Evolutionary conservation across 768 basidiomycete species (phyloP).

Genomic region (Amylocystis lapponica): DNA sequence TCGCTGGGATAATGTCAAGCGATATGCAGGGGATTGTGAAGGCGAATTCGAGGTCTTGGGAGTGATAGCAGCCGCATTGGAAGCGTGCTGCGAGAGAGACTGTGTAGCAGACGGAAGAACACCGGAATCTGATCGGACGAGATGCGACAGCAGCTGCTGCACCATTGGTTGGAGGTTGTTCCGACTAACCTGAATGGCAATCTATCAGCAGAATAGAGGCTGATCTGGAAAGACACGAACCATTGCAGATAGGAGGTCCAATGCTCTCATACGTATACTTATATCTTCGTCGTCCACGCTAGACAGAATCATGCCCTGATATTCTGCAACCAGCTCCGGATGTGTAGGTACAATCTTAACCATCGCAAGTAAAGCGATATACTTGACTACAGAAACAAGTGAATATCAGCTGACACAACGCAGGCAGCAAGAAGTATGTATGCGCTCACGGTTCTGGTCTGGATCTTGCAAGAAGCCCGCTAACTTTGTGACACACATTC

Average conservation of each 20-base stretch:
- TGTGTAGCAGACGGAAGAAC: conserved; percentile 53
- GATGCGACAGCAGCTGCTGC: conserved; percentile 83
- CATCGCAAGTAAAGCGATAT: conserved; percentile 92
- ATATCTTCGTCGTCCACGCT: conserved; percentile 93
- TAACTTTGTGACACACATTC: conserved; percentile 88
- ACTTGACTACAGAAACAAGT: conserved; percentile 67
- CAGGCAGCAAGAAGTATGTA: neutral
- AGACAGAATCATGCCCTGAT: conserved; percentile 85
- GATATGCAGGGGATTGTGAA: conserved; percentile 77
- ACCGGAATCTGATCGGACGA: conserved; percentile 55
- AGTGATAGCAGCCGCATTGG: conserved; percentile 27
- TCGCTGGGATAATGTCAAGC: conserved; percentile 72
- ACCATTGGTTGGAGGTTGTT: conserved; percentile 86
- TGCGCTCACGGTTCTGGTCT: conserved; percentile 86
- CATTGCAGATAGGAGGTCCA: conserved; percentile 93
- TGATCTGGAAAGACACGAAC: conserved; percentile 35
- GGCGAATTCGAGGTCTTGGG: conserved; percentile 35
- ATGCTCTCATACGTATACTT: conserved; percentile 91
- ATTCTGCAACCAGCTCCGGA: conserved; percentile 82
- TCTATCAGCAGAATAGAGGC: neutral
- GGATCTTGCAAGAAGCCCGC: conserved; percentile 86
- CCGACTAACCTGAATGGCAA: conserved; percentile 59
- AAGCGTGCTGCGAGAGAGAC: conserved; percentile 46
- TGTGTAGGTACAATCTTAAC: conserved; percentile 93
- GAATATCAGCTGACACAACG: neutral